A percentile compares a stretch with the other conserved stretches of the same genome.
phyloP scores from a whole-genome alignment of 352 stramenopile species.

The Saprolegnia parasitica region DNA sequence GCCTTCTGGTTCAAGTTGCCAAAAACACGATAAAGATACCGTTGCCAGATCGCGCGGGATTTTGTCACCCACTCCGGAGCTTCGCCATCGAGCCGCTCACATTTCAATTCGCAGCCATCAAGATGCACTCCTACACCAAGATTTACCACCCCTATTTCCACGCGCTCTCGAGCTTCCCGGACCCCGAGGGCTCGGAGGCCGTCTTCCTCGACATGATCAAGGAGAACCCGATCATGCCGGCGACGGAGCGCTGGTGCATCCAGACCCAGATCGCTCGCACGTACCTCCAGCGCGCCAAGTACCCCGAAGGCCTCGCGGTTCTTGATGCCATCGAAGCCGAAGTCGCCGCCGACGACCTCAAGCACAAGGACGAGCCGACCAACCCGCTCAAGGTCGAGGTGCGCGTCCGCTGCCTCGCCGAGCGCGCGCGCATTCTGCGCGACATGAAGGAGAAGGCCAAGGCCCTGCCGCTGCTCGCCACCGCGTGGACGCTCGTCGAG shows the following conservation, averaged over 20 bases:
- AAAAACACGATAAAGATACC: neutral
- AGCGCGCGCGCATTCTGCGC: slow-evolving; percentile 32
- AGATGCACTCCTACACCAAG: slow-evolving; percentile 11
- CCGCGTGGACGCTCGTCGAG: slow-evolving; percentile 25
- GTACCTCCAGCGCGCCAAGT: slow-evolving; percentile 28
- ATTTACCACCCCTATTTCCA: slow-evolving; percentile 12
- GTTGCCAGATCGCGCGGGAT: neutral
- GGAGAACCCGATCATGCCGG: neutral
- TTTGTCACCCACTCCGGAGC: neutral
- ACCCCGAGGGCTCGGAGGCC: slow-evolving; percentile 1
- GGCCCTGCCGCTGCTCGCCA: slow-evolving; percentile 28
- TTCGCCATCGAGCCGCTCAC: neutral
- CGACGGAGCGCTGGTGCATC: slow-evolving; percentile 20
- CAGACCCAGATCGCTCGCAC: slow-evolving; percentile 34
- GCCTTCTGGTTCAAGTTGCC: neutral
- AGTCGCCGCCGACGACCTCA: neutral
- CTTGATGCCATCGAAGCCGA: slow-evolving; percentile 29
- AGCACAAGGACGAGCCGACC: neutral
- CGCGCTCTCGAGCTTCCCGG: slow-evolving; percentile 9
- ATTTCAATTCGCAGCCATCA: neutral
- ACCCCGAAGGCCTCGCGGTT: slow-evolving; percentile 28
- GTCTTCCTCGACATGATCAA: slow-evolving; percentile 7
- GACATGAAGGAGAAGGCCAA: slow-evolving; percentile 25
- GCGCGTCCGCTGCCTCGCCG: slow-evolving; percentile 28
- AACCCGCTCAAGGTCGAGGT: slow-evolving; percentile 13